These are phyloP conservation scores for Barnettozyma sucrosica DNA, from an alignment of 805 yeast species.

Conservation along the genomic window DNA sequence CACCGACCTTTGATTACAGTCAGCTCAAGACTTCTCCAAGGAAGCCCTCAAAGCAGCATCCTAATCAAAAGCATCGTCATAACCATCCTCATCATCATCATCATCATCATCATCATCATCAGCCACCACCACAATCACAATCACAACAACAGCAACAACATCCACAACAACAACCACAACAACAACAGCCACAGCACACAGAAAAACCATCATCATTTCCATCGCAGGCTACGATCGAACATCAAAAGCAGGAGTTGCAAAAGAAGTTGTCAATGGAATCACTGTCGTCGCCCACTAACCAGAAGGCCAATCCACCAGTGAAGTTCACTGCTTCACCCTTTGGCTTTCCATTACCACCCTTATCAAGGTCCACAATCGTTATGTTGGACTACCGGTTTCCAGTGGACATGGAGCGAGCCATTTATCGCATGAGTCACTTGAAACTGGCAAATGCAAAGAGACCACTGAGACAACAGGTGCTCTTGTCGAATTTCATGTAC, in stretches of 20 bases:
- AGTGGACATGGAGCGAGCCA: constrained; percentile 92
- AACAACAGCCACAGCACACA: constrained; percentile 1
- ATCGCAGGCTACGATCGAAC: constrained; percentile 2
- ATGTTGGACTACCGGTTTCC: constrained; percentile 88
- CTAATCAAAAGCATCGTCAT: too few relatives aligned
- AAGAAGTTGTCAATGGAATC: constrained; percentile 29
- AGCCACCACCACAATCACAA: too few relatives aligned
- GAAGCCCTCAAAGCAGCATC: constrained; percentile 4
- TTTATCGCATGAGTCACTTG: constrained; percentile 85
- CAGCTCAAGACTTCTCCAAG: background rate
- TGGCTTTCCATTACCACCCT: constrained; percentile 82
- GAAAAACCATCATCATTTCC: constrained; percentile 1
- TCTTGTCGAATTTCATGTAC: constrained; percentile 94
- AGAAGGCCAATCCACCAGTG: constrained; percentile 41
- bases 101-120: too few relatives aligned
- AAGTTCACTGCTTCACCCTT: constrained; percentile 73
- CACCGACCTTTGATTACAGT: constrained; percentile 3
- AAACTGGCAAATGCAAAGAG: constrained; percentile 92
- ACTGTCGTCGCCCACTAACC: constrained; percentile 36
- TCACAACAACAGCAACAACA: too few relatives aligned
- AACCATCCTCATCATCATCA: too few relatives aligned
- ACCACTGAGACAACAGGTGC: constrained; percentile 85
- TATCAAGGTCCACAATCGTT: constrained; percentile 66
- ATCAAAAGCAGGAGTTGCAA: constrained; percentile 15
- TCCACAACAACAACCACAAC: background rate